Conservation (phyloP, 257 asterid genomes). For the Nicotiana otophora region DNA sequence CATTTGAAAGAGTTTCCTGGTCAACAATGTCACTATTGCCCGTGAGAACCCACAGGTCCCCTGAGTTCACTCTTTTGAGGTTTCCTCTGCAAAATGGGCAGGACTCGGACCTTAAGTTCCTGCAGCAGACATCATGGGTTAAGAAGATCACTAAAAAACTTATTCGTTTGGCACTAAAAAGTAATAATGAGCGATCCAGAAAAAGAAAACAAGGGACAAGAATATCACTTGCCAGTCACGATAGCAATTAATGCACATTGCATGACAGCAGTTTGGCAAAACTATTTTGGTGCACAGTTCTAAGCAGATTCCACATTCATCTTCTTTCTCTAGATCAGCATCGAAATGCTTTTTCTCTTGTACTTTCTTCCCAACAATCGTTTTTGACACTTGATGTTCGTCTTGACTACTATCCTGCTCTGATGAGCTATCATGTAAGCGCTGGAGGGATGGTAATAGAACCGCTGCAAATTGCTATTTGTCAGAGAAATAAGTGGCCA, state of each 20-base stretch:
- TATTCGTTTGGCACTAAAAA: not conserved
- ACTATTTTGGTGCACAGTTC: constrained; percentile 85
- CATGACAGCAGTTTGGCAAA: constrained; percentile 79
- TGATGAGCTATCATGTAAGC: constrained; percentile 25
- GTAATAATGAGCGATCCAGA: too few relatives aligned
- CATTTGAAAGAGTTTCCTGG: constrained; percentile 40
- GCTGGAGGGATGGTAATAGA: constrained; percentile 50
- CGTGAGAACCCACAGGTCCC: constrained; percentile 57
- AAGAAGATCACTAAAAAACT: not conserved
- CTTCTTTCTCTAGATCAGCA: constrained; percentile 47
- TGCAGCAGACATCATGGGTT: constrained; percentile 3
- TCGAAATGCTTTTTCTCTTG: constrained; percentile 22
- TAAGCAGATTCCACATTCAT: constrained; percentile 81
- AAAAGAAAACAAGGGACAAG: not conserved
- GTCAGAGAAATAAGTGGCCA: not conserved
- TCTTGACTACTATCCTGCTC: constrained; percentile 16
- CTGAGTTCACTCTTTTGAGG: constrained; percentile 51
- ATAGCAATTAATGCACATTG: constrained; percentile 88
- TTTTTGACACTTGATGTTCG: constrained; percentile 19
- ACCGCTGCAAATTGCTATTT: constrained; percentile 32
- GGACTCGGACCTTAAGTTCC: constrained; percentile 55
- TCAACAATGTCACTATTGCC: constrained; percentile 44
- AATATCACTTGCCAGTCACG: constrained; percentile 53
- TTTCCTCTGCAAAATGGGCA: constrained; percentile 70
- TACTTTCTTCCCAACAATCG: constrained; percentile 15